Evolutionary conservation across 1,139 yeast species (phyloP), one percentile per base, ranked within the genome.

Genomic region (Scheffersomyces stambukii): DNA sequence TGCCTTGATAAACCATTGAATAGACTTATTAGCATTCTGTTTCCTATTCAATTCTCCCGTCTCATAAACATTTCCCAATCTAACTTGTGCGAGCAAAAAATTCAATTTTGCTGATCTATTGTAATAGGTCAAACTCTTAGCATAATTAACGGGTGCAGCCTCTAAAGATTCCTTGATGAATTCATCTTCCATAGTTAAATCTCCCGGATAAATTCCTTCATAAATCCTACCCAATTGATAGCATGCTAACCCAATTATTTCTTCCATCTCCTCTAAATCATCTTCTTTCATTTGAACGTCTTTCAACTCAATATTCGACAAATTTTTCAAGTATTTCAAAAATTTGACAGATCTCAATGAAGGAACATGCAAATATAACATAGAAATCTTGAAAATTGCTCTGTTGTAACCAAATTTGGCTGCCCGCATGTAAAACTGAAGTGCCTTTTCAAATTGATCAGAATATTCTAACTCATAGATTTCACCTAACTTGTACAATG

Each of bases 1-100:
- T 1, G 95, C 91, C 42, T 79, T 75, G 34, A 81, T 68, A 57
- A 85, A 91, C 96, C 97, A 91, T 28, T 88, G 91, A 33, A 91
- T 76, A 4, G 94, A 81, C 46, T 81, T 78, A 43, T 70, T 69
- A 10, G 95, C 75, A 47, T 84, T 85, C 13, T 72, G 63, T 5
- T 67, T 64, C 34, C 89, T 70, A 21, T 81, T 77, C 35, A 81
- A 64, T 33, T 79, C 83, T 4, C 97, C 98, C 46, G 75, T 77
- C 52, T 91, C 96, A 54, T 86, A 88, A 29, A 88, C 81, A 45
- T 78, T 76, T 4, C 96, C 98, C 27, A 91, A 64, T 41, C 85
- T 77, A 47, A 83, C 88, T 53, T 86, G 95, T 0, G 96, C 84
- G 23, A 86, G 77, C 8, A 89, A 64, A 48, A 89, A 83, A 24